Evolutionary conservation across 371 early-diverging fungal species (phyloP).

Genomic region (Mucor saturninus): DNA sequence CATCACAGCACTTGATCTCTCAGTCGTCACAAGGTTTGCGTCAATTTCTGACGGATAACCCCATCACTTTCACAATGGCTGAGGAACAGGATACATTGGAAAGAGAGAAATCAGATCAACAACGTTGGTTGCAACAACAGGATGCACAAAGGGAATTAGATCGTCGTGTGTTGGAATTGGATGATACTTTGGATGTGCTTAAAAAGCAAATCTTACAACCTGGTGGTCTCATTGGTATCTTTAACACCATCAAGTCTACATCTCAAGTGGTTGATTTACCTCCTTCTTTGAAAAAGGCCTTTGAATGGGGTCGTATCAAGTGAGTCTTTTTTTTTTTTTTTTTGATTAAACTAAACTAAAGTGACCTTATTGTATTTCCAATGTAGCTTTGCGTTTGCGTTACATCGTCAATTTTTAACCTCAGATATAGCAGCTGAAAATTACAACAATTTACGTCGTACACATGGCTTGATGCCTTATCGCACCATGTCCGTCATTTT

Average conservation of each 20-base stretch:
- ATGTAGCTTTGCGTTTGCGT: conserved; percentile 63
- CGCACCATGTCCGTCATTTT: conserved; percentile 57
- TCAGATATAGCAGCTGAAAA: conserved; percentile 64
- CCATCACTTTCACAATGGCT: conserved; percentile 43
- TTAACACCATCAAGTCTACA: conserved; percentile 48
- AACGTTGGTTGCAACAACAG: conserved; percentile 49
- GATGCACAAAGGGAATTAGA: conserved; percentile 54
- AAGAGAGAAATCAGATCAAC: conserved; percentile 43
- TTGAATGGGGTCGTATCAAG: conserved; percentile 70
- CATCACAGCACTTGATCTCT: conserved; percentile 19
- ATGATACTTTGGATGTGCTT: conserved; percentile 52
- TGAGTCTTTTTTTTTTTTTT: conserved; percentile 11
- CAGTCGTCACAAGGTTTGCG: not conserved
- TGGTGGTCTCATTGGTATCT: conserved; percentile 52
- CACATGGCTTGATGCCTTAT: conserved; percentile 65
- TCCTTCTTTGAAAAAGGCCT: conserved; percentile 48
- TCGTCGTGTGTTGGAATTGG: conserved; percentile 55
- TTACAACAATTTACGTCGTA: conserved; percentile 56
- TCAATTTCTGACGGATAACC: conserved; percentile 51
- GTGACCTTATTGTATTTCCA: not conserved
- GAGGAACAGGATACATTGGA: conserved; percentile 50
- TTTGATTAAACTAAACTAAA: not conserved
- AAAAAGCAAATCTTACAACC: conserved; percentile 59
- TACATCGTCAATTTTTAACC: conserved; percentile 62
- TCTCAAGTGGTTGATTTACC: conserved; percentile 55